Evolutionary conservation across 257 asterid species (phyloP).

Genomic region (Parsonsia alboflavescens): DNA sequence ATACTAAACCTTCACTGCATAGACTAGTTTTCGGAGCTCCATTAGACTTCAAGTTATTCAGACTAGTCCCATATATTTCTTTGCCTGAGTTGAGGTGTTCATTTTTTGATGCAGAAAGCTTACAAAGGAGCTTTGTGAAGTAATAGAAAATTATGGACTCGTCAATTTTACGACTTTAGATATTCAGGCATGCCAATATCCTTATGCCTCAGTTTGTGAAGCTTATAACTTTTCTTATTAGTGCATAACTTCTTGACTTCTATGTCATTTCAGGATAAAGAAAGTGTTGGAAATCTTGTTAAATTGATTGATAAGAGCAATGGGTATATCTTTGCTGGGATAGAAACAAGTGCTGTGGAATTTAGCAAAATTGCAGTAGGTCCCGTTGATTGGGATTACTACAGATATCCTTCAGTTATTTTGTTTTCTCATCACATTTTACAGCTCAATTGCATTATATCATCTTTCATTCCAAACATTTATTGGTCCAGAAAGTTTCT

Average conservation of each 20-base stretch:
- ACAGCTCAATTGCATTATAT: not conserved
- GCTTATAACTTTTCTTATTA: conserved; percentile 10
- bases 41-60: not conserved
- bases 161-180: conserved; percentile 84
- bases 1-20: not conserved
- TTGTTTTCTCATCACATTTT: not conserved
- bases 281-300: conserved; percentile 87
- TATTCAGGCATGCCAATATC: conserved; percentile 63
- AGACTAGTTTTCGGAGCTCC: not conserved
- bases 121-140: conserved; percentile 92
- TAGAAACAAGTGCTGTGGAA: conserved; percentile 79
- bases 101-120: conserved; percentile 56
- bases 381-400: conserved; percentile 85
- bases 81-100: not conserved
- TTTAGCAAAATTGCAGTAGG: conserved; percentile 94
- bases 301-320: conserved; percentile 87
- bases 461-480: not conserved
- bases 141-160: conserved; percentile 69
- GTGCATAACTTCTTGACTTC: not conserved
- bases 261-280: conserved; percentile 67
- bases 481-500: not conserved
- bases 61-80: not conserved
- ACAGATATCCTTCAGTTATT: conserved; percentile 77
- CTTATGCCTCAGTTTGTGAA: conserved; percentile 11
- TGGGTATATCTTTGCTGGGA: conserved; percentile 85